phyloP scores from a whole-genome alignment of 1,284 basidiomycete species.

The Megacollybia platyphylla region DNA sequence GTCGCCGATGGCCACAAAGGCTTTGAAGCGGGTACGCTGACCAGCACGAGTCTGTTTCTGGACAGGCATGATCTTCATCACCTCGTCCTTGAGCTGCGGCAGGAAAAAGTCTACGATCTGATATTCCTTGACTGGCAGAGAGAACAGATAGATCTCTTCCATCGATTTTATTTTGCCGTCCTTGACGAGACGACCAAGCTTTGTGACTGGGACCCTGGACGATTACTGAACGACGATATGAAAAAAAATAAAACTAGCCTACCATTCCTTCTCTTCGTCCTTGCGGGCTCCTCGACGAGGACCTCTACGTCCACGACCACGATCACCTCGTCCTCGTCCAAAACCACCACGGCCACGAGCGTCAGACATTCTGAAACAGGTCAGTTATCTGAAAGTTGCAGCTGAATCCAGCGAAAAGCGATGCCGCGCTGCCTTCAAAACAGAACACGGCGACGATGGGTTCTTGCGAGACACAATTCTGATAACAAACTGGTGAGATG shows the following conservation, averaged over 20 bases:
- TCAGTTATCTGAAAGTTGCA: too few relatives aligned
- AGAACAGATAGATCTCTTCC: conserved; percentile 99
- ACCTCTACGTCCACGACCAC: conserved; percentile 78
- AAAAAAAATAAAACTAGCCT: conserved; percentile 19
- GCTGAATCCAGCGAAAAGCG: conserved; percentile 18
- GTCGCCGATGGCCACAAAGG: conserved; percentile 99
- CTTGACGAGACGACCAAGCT: conserved; percentile 97
- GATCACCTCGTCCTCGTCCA: conserved; percentile 80
- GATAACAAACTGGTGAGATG: background rate
- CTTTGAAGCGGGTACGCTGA: conserved; percentile 99
- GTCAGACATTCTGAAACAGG: conserved; percentile 52
- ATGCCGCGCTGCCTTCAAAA: background rate
- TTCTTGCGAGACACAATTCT: background rate
- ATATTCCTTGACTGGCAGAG: conserved; percentile 96
- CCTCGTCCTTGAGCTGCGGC: conserved; percentile 97
- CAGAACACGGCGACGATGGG: background rate
- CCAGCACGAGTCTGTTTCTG: conserved; percentile 99
- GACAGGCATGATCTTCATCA: conserved; percentile 99
- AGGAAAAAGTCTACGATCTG: conserved; percentile 98
- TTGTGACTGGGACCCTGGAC: conserved; percentile 91
- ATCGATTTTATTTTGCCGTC: conserved; percentile 99
- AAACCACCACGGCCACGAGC: conserved; percentile 78
- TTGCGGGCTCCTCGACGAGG: conserved; percentile 93
- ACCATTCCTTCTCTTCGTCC: conserved; percentile 99
- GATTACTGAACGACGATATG: conserved; percentile 1